phyloP scores from a whole-genome alignment of 1,284 basidiomycete species.

The Sanguinoderma infundibulare region DNA sequence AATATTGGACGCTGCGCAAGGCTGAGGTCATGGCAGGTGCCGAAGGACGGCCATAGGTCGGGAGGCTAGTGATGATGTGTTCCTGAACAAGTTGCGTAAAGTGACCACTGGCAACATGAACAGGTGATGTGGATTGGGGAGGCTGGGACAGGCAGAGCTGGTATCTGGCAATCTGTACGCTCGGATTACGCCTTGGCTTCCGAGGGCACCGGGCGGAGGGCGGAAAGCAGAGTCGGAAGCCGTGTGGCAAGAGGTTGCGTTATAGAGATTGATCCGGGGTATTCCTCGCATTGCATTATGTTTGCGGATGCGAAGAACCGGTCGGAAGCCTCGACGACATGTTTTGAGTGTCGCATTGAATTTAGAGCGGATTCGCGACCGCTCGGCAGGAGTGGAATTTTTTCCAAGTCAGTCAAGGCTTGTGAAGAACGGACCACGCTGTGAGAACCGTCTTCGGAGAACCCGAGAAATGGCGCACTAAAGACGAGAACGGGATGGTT shows the following conservation, averaged over 20 bases:
- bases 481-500: no score
- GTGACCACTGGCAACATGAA: not conserved
- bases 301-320: no score
- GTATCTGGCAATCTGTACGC: not conserved
- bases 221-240: not conserved
- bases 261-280: not conserved
- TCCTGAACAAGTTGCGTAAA: not conserved
- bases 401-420: no score
- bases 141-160: not conserved
- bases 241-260: not conserved
- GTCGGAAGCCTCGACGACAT: no score
- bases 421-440: no score
- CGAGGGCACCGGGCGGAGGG: not conserved
- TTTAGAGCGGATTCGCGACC: no score
- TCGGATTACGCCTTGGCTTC: not conserved
- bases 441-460: no score
- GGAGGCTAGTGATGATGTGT: not conserved
- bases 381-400: no score
- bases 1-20: not conserved
- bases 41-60: not conserved
- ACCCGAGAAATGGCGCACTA: no score
- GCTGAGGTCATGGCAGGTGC: not conserved
- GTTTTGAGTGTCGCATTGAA: no score
- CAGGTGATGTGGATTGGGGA: not conserved
- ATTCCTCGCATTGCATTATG: no score